Evolutionary conservation across 371 early-diverging fungal genomes (phyloP).

Genomic region (Phascolomyces articulosus): DNA sequence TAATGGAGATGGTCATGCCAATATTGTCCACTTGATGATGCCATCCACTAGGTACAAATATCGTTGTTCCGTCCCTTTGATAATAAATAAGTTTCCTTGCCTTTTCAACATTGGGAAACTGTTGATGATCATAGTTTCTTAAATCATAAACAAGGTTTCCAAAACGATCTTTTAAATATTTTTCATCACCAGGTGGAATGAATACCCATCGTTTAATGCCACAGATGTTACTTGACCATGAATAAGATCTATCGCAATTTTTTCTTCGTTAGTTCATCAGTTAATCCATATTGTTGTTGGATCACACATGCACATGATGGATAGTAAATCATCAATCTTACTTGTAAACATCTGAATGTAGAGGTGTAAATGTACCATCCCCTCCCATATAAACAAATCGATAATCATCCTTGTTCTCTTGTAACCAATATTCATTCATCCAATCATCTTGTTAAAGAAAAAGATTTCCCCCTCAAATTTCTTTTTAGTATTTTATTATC

Average conservation of each 20-base stretch:
- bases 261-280: too few relatives aligned
- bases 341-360: slow-evolving; percentile 79
- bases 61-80: slow-evolving; percentile 66
- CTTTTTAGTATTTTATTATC: too few relatives aligned
- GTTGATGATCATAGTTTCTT: slow-evolving; percentile 51
- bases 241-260: slow-evolving; percentile 55
- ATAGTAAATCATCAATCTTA: too few relatives aligned
- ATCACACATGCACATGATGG: too few relatives aligned
- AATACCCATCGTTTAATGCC: slow-evolving; percentile 76
- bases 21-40: slow-evolving; percentile 76
- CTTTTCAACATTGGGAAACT: slow-evolving; percentile 55
- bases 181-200: slow-evolving; percentile 67
- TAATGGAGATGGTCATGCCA: slow-evolving; percentile 76
- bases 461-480: too few relatives aligned
- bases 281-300: too few relatives aligned
- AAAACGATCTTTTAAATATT: slow-evolving; percentile 44
- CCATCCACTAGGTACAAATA: slow-evolving; percentile 81
- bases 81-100: slow-evolving; percentile 53
- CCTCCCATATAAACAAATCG: slow-evolving; percentile 77
- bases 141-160: slow-evolving; percentile 62
- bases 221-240: slow-evolving; percentile 81
- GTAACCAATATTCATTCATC: slow-evolving; percentile 71
- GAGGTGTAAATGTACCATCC: slow-evolving; percentile 73
- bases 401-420: slow-evolving; percentile 64
- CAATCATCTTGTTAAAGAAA: slow-evolving; percentile 76